A percentile compares a stretch with the other conserved stretches of the same genome.
Evolutionary conservation across 139 green algal genomes (phyloP).

Genomic region (Chlorella sp.): DNA sequence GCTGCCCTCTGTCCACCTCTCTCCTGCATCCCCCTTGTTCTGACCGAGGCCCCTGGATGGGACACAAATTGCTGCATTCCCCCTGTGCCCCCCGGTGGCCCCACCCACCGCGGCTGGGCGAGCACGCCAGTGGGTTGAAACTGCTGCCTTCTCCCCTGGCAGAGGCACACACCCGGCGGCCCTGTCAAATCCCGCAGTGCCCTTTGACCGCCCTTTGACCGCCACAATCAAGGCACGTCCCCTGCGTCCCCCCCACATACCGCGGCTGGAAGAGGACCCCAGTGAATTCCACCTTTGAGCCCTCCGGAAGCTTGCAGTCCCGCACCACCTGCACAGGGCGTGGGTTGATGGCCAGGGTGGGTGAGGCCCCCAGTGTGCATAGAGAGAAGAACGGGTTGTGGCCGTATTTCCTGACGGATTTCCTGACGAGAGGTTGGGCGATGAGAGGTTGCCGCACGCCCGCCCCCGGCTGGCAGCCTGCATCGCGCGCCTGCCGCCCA

Average conservation of each 20-base stretch:
- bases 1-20: neutral
- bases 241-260: neutral
- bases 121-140: conserved; percentile 46
- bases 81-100: no score
- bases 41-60: neutral
- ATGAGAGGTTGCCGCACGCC: neutral
- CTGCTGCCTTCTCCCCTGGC: no score
- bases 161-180: no score
- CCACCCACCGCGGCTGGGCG: conserved; percentile 43
- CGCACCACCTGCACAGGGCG: conserved; percentile 1
- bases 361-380: no score
- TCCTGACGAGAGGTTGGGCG: neutral
- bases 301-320: conserved; percentile 36
- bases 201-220: no score
- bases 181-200: no score
- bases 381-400: neutral
- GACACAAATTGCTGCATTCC: no score
- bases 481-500: neutral
- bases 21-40: no score
- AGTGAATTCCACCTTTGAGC: conserved; percentile 33
- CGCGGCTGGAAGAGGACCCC: conserved; percentile 52
- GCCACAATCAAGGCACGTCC: no score
- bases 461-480: neutral
- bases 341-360: no score
- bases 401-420: no score